Conservation (phyloP, 1,284 basidiomycete genomes). For the Fomitopsis schrenkii region DNA sequence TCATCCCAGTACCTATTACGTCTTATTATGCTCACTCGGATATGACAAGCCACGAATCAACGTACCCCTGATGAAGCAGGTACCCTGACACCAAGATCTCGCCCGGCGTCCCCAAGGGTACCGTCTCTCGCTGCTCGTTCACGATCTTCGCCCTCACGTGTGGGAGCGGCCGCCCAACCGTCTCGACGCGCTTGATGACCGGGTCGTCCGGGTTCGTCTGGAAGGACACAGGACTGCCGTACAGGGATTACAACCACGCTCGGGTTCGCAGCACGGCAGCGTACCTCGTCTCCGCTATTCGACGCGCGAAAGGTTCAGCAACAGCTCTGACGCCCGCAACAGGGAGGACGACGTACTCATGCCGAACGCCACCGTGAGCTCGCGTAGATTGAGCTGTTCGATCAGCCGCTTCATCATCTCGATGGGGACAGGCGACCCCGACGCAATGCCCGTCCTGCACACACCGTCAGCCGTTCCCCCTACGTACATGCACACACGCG, state of each 20-base stretch:
- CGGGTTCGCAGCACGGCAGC: background rate
- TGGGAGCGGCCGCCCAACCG: slow-evolving; percentile 72
- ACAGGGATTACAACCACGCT: background rate
- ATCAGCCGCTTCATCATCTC: slow-evolving; percentile 74
- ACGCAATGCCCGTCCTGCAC: slow-evolving; percentile 73
- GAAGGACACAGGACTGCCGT: slow-evolving; percentile 76
- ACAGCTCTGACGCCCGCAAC: background rate
- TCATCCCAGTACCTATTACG: slow-evolving; percentile 72
- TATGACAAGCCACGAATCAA: background rate
- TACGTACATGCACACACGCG: background rate
- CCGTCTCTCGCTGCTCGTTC: slow-evolving; percentile 52
- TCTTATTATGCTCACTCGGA: background rate
- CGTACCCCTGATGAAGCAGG: slow-evolving; percentile 71
- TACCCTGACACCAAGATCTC: slow-evolving; percentile 77
- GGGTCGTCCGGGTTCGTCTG: slow-evolving; percentile 69
- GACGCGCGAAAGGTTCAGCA: background rate
- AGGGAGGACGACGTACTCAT: slow-evolving; percentile 58
- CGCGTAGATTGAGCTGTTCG: slow-evolving; percentile 58
- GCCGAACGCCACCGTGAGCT: slow-evolving; percentile 76
- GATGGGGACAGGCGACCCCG: slow-evolving; percentile 75
- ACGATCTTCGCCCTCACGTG: slow-evolving; percentile 78
- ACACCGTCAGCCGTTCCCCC: background rate
- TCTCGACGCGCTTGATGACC: slow-evolving; percentile 72
- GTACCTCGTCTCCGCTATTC: slow-evolving; percentile 34
- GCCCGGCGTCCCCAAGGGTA: slow-evolving; percentile 66